Evolutionary conservation across 768 basidiomycete species (phyloP).

Genomic region (Lentinula guzmanii): DNA sequence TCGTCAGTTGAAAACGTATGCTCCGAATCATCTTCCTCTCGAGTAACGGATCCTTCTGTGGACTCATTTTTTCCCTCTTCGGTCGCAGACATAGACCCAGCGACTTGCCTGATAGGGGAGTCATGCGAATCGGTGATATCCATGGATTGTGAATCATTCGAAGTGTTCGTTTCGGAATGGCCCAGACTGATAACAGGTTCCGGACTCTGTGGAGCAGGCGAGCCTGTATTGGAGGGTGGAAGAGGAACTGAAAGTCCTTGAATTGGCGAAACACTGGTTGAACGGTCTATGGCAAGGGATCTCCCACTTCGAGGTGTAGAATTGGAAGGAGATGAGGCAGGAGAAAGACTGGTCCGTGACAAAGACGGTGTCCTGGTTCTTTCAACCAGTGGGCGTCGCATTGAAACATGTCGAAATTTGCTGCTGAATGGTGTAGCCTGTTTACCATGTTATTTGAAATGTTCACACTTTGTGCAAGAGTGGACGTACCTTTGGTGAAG

Average conservation of each 20-base stretch:
- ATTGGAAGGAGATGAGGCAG: conserved; percentile 52
- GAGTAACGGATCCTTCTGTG: conserved; percentile 13
- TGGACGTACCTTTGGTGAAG: conserved; percentile 53
- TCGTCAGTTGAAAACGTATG: conserved; percentile 74
- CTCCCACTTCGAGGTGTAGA: conserved; percentile 58
- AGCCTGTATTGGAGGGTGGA: conserved; percentile 44
- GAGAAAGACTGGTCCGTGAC: conserved; percentile 54
- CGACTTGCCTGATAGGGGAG: conserved; percentile 28
- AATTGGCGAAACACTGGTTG: conserved; percentile 38
- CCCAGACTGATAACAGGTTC: conserved; percentile 15
- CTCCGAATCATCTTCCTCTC: conserved; percentile 14
- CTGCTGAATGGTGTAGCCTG: conserved; percentile 54
- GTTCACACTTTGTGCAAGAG: background rate
- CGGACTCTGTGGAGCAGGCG: conserved; percentile 33
- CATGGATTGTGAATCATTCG: conserved; percentile 23
- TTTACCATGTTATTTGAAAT: background rate
- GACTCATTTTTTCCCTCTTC: conserved; percentile 17
- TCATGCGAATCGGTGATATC: conserved; percentile 49
- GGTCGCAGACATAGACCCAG: conserved; percentile 13
- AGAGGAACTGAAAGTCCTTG: conserved; percentile 43
- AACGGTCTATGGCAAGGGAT: conserved; percentile 33
- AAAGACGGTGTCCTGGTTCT: conserved; percentile 58
- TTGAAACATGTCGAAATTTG: conserved; percentile 56
- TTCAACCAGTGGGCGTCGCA: conserved; percentile 45
- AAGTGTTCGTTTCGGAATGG: conserved; percentile 7